Conservation (phyloP, 1,284 basidiomycete genomes). For the Ustanciosporium gigantosporum region DNA sequence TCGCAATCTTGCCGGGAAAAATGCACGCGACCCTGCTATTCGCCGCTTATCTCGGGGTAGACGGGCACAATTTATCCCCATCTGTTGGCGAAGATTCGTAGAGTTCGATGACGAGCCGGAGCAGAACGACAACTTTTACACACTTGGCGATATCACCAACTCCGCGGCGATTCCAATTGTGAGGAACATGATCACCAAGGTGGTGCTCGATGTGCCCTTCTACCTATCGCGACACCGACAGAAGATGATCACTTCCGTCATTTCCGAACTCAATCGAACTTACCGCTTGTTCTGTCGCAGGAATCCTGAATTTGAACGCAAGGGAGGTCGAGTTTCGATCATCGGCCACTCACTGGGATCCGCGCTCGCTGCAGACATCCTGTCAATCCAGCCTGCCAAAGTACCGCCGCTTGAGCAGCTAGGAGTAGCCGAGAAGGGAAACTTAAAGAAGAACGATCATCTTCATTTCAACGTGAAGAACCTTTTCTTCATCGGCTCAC, state of each 20-base stretch:
- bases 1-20: conserved; percentile 32
- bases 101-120: conserved; percentile 51
- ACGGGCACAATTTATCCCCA: conserved; percentile 66
- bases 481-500: conserved; percentile 67
- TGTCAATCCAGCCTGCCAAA: conserved; percentile 66
- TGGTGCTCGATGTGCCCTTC: conserved; percentile 65
- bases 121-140: conserved; percentile 62
- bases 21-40: conserved; percentile 33
- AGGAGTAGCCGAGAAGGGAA: conserved; percentile 3
- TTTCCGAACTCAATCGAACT: conserved; percentile 56
- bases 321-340: conserved; percentile 64
- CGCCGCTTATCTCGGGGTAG: conserved; percentile 45
- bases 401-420: conserved; percentile 50
- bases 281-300: conserved; percentile 67
- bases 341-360: conserved; percentile 65
- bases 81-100: conserved; percentile 67
- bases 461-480: conserved; percentile 63
- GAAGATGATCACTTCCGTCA: conserved; percentile 64
- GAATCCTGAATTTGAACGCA: conserved; percentile 62
- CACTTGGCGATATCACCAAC: conserved; percentile 60
- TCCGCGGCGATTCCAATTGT: conserved; percentile 43
- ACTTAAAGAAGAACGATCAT: conserved; percentile 19
- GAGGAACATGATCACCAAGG: conserved; percentile 53
- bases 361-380: conserved; percentile 66
- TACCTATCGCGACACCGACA: conserved; percentile 63